phyloP scores from a whole-genome alignment of 306 rosid genomes.

The Cicer chorassanicum region DNA sequence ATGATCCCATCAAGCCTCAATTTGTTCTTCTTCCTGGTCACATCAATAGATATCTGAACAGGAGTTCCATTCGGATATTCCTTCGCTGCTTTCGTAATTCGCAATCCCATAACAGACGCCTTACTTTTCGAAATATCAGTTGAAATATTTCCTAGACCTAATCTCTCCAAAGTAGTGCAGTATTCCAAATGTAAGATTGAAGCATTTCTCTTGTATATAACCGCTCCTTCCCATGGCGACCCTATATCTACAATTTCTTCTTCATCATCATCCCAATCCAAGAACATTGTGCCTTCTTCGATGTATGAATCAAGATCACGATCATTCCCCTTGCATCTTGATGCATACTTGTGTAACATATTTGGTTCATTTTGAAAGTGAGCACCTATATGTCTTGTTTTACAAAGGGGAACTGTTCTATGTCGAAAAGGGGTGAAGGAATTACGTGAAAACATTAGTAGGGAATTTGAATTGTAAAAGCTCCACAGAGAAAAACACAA shows the following conservation, averaged over 20 bases:
- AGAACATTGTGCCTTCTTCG: conserved; percentile 45
- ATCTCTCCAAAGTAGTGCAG: conserved; percentile 94
- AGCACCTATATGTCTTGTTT: conserved; percentile 15
- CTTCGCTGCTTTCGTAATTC: conserved; percentile 72
- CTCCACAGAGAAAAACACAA: conserved; percentile 46
- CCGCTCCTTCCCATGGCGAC: conserved; percentile 92
- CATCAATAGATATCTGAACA: conserved; percentile 85
- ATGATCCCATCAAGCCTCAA: conserved; percentile 93
- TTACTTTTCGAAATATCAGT: conserved; percentile 67
- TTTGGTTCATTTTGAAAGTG: conserved; percentile 35
- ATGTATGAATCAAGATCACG: conserved; percentile 47
- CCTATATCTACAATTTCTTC: conserved; percentile 58
- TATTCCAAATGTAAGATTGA: conserved; percentile 72
- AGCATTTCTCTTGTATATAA: conserved; percentile 76
- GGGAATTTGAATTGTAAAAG: conserved; percentile 45
- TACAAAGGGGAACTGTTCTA: conserved; percentile 30
- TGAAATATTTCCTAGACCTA: conserved; percentile 77
- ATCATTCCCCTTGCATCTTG: conserved; percentile 49
- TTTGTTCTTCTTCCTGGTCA: conserved; percentile 69
- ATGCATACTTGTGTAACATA: conserved; percentile 38
- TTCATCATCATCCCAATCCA: conserved; percentile 58
- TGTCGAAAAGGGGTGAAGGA: conserved; percentile 45
- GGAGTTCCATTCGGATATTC: conserved; percentile 87
- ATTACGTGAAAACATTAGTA: conserved; percentile 27
- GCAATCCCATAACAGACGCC: conserved; percentile 86